Conservation (phyloP, 306 rosid species). For the Castanea crenata region DNA sequence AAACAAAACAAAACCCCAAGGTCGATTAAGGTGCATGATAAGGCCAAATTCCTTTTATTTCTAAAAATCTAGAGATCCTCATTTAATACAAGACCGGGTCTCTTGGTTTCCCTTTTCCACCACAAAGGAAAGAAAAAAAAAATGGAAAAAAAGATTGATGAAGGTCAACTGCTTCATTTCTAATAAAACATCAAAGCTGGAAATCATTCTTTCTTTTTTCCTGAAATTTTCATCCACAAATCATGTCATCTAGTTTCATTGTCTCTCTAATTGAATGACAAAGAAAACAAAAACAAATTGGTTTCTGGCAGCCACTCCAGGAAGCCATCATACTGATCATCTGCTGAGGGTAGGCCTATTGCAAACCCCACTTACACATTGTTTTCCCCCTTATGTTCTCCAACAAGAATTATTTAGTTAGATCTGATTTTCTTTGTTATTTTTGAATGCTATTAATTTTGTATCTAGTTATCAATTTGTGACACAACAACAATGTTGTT, state of each 20-base stretch:
- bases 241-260: background rate
- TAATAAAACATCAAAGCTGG: constrained; percentile 16
- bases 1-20: background rate
- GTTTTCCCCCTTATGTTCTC: background rate
- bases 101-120: constrained; percentile 36
- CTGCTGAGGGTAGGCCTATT: constrained; percentile 35
- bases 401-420: background rate
- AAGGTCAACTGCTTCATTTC: background rate
- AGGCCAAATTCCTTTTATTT: constrained; percentile 13
- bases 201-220: constrained; percentile 6
- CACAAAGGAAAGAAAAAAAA: constrained; percentile 10
- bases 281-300: background rate
- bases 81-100: constrained; percentile 41
- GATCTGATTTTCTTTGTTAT: background rate
- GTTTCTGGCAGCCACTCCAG: constrained; percentile 34
- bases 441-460: background rate
- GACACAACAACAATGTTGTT: background rate
- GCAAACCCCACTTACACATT: background rate
- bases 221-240: background rate
- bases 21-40: background rate
- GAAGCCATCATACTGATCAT: constrained; percentile 28
- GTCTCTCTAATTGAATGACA: constrained; percentile 13
- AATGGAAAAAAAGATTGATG: background rate
- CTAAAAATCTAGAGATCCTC: constrained; percentile 57
- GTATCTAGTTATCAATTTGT: background rate